A percentile compares a stretch with the other conserved stretches of the same genome.
phyloP scores from a whole-genome alignment of 1,139 yeast species.

The Yamadazyma diospyri region DNA sequence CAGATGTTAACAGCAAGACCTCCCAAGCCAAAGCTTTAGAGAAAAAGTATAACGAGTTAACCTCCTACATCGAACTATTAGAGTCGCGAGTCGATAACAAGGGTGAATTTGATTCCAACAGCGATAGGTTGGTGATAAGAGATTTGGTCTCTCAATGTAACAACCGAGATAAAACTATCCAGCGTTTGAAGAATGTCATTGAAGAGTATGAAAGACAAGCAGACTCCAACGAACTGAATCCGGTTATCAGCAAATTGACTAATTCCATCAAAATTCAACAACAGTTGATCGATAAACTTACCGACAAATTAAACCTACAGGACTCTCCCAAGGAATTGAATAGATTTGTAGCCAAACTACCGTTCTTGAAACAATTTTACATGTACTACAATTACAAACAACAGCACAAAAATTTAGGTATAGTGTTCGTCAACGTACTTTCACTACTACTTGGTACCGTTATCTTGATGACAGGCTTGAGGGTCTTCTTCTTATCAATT shows the following conservation, averaged over 20 bases:
- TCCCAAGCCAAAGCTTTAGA: constrained; percentile 17
- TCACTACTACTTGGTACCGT: constrained; percentile 23
- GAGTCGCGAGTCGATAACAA: constrained; percentile 17
- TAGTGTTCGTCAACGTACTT: constrained; percentile 19
- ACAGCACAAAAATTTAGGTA: constrained; percentile 20
- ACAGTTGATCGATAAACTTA: constrained; percentile 20
- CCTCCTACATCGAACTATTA: constrained; percentile 18
- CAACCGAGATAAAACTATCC: constrained; percentile 21
- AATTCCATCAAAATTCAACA: constrained; percentile 21
- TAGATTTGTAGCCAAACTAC: constrained; percentile 23
- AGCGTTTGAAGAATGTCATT: constrained; percentile 21
- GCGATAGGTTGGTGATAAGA: constrained; percentile 9
- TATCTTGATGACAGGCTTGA: constrained; percentile 12
- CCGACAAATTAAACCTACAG: constrained; percentile 17
- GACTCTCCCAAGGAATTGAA: constrained; percentile 9
- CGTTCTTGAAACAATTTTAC: constrained; percentile 32
- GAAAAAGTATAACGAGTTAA: constrained; percentile 17
- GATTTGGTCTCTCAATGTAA: constrained; percentile 15
- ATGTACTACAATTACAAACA: constrained; percentile 25
- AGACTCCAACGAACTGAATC: constrained; percentile 14
- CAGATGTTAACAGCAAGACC: constrained; percentile 10
- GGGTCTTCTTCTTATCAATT: constrained; percentile 10
- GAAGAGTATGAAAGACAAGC: constrained; percentile 22
- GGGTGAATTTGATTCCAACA: constrained; percentile 3
- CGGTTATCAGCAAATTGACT: constrained; percentile 18